Evolutionary conservation across 352 stramenopile genomes (phyloP).

Genomic region (Phytopythium delawarense): DNA sequence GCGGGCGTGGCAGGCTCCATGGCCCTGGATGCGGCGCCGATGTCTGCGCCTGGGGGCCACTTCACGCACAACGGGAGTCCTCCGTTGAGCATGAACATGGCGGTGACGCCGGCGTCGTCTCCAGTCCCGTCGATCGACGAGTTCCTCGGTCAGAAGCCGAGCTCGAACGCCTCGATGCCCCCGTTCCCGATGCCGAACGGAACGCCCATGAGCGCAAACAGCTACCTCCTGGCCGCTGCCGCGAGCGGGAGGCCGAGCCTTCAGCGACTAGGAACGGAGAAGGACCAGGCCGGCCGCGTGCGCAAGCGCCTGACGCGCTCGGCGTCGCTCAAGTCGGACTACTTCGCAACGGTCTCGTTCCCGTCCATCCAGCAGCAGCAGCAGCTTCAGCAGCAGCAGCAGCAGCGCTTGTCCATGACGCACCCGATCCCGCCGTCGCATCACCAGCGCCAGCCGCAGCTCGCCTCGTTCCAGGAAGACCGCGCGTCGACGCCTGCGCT

Average conservation of each 20-base stretch:
- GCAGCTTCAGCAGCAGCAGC: conserved; percentile 21
- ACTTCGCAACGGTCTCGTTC: conserved; percentile 54
- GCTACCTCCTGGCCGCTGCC: background rate
- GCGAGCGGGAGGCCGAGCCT: conserved; percentile 11
- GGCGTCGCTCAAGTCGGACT: conserved; percentile 70
- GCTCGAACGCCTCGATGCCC: conserved; percentile 1
- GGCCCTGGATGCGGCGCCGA: background rate
- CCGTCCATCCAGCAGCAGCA: conserved; percentile 26
- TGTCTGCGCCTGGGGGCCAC: background rate
- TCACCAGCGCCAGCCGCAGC: conserved; percentile 14
- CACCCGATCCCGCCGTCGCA: conserved; percentile 14
- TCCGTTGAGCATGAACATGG: background rate
- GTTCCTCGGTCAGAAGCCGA: conserved; percentile 19
- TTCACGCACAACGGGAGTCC: conserved; percentile 11
- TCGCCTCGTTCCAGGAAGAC: conserved; percentile 24
- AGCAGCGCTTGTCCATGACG: conserved; percentile 26
- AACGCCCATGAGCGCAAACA: background rate
- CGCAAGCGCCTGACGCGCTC: conserved; percentile 69
- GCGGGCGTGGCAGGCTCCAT: background rate
- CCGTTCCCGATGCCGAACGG: conserved; percentile 7
- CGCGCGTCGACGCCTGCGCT: conserved; percentile 26
- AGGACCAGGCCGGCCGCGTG: conserved; percentile 44
- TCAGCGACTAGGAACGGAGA: conserved; percentile 20
- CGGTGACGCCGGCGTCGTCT: background rate
- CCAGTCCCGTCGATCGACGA: conserved; percentile 43